Conservation (phyloP, 768 basidiomycete genomes). For the Exsudoporus frostii region DNA sequence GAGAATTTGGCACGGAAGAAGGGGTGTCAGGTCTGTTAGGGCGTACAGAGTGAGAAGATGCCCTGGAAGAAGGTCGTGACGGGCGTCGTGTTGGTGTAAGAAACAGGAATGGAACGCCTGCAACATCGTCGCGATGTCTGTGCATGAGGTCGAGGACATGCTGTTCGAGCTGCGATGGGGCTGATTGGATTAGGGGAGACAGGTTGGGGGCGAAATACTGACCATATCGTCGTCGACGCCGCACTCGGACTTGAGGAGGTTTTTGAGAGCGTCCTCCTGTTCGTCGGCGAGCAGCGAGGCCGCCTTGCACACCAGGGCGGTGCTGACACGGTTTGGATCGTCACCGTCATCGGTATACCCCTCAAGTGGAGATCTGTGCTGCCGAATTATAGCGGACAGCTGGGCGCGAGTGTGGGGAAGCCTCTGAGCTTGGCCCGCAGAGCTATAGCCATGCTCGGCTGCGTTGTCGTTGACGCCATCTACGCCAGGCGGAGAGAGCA, state of each 20-base stretch:
- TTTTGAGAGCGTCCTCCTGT: slow-evolving; percentile 84
- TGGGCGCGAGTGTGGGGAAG: slow-evolving; percentile 85
- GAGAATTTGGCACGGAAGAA: slow-evolving; percentile 70
- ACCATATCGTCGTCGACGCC: slow-evolving; percentile 70
- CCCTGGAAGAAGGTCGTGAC: slow-evolving; percentile 77
- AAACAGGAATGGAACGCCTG: slow-evolving; percentile 79
- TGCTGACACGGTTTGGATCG: slow-evolving; percentile 52
- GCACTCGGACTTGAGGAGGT: slow-evolving; percentile 65
- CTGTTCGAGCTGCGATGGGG: slow-evolving; percentile 65
- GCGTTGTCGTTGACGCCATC: slow-evolving; percentile 18
- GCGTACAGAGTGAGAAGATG: slow-evolving; percentile 66
- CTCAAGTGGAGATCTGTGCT: slow-evolving; percentile 58
- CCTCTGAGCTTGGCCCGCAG: slow-evolving; percentile 34
- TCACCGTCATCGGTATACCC: slow-evolving; percentile 53
- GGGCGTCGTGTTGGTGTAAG: slow-evolving; percentile 78
- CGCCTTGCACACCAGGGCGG: slow-evolving; percentile 65
- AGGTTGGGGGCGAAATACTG: slow-evolving; percentile 25
- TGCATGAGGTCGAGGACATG: slow-evolving; percentile 95
- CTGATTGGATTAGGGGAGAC: slow-evolving; percentile 17
- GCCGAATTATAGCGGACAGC: slow-evolving; percentile 68
- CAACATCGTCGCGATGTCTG: slow-evolving; percentile 82
- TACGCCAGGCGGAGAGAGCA: slow-evolving; percentile 7
- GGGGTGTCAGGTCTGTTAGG: slow-evolving; percentile 77
- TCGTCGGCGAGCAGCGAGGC: slow-evolving; percentile 74
- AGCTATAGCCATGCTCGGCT: slow-evolving; percentile 15